Conservation (phyloP, 1,139 yeast species). For the Geotrichum fermentans region DNA sequence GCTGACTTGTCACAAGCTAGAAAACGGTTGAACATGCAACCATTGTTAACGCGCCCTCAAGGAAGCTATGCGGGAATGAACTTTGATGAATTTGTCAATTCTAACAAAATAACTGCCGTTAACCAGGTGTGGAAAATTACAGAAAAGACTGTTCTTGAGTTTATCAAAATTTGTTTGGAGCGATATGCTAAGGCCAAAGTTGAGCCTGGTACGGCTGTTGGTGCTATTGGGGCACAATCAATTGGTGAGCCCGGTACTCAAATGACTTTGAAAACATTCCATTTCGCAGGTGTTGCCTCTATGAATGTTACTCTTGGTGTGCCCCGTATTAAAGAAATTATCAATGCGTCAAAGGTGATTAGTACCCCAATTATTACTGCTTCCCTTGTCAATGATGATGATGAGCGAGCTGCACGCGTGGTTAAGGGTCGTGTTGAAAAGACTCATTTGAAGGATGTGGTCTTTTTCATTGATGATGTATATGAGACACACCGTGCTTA, state of each 20-base stretch:
- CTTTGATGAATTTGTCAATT: constrained; percentile 43
- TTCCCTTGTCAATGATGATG: constrained; percentile 84
- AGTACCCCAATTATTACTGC: constrained; percentile 97
- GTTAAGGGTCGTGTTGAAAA: constrained; percentile 97
- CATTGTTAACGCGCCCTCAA: constrained; percentile 44
- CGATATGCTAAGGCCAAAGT: constrained; percentile 89
- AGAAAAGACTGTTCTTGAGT: constrained; percentile 53
- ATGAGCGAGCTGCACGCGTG: constrained; percentile 96
- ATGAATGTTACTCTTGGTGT: constrained; percentile 99
- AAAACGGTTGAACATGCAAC: constrained; percentile 48
- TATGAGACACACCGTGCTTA: constrained; percentile 76
- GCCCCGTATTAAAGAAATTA: constrained; percentile 97
- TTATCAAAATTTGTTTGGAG: constrained; percentile 68
- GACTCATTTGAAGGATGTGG: constrained; percentile 80
- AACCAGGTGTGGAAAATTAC: constrained; percentile 74
- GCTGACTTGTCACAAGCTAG: constrained; percentile 53
- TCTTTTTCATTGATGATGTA: constrained; percentile 87
- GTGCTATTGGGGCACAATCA: constrained; percentile 98
- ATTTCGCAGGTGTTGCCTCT: constrained; percentile 98
- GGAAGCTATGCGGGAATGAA: constrained; percentile 42
- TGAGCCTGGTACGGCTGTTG: constrained; percentile 99
- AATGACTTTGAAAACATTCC: constrained; percentile 98
- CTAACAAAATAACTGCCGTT: constrained; percentile 47
- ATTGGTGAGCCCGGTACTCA: constrained; percentile 99
- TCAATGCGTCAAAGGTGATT: constrained; percentile 91